A percentile compares a stretch with the other conserved stretches of the same genome.
These are phyloP conservation scores for Syzygium grande DNA, from an alignment of 345 rosid genomes.

Conservation along the genomic window DNA sequence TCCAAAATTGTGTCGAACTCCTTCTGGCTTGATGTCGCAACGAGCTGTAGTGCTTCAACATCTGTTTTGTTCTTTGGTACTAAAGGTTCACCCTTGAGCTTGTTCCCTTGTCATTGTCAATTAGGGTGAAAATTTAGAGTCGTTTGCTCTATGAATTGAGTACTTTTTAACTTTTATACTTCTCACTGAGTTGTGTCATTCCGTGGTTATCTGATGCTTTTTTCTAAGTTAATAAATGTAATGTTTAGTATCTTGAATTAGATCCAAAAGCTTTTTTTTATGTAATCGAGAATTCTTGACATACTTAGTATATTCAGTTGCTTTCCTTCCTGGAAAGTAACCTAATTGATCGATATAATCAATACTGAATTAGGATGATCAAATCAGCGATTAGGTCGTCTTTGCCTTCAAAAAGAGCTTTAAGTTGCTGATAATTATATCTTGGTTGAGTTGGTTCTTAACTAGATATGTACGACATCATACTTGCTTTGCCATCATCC, in stretches of 20 bases:
- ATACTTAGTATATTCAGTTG: not conserved
- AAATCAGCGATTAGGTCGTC: not conserved
- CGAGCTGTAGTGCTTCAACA: not conserved
- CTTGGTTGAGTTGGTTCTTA: not conserved
- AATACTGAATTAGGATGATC: not conserved
- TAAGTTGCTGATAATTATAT: not conserved
- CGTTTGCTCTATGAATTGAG: not conserved
- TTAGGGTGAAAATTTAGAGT: not conserved
- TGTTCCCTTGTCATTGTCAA: not conserved
- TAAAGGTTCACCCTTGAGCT: not conserved
- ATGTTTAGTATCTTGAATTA: not conserved
- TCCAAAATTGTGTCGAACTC: not conserved
- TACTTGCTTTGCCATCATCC: not conserved
- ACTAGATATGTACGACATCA: not conserved
- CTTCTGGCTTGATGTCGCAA: not conserved
- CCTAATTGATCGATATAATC: not conserved
- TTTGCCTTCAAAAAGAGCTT: no score
- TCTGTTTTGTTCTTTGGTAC: not conserved
- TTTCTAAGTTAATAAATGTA: not conserved
- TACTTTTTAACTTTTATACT: not conserved
- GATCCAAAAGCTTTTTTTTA: not conserved
- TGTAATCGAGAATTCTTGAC: not conserved
- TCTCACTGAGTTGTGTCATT: not conserved
- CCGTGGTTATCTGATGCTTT: not conserved
- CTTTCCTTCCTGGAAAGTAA: not conserved